Evolutionary conservation across 2,329 filamentous ascomycete species (phyloP).

Genomic region (Talaromyces rugulosus): DNA sequence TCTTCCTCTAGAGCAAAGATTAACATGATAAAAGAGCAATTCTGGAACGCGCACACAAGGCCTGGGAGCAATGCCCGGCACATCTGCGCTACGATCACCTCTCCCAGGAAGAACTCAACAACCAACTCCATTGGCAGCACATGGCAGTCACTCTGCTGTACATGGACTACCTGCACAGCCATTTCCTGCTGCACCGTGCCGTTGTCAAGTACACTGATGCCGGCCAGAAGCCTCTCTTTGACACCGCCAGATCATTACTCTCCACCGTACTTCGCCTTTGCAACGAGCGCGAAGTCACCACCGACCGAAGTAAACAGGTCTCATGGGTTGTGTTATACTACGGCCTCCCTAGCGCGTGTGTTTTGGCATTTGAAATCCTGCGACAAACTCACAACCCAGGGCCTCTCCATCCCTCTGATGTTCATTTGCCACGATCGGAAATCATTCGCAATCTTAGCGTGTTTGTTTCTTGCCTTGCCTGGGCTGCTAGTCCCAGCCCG

Average conservation of each 20-base stretch:
- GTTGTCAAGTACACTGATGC: slow-evolving; percentile 29
- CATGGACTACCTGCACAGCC: slow-evolving; percentile 32
- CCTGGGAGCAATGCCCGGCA: slow-evolving; percentile 16
- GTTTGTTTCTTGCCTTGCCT: slow-evolving; percentile 22
- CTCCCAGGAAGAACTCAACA: slow-evolving; percentile 13
- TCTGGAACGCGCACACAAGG: slow-evolving; percentile 15
- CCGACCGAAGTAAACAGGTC: slow-evolving; percentile 30
- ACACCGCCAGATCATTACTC: slow-evolving; percentile 28
- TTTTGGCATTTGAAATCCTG: slow-evolving; percentile 26
- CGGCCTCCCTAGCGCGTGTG: slow-evolving; percentile 25
- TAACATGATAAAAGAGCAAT: slow-evolving; percentile 10
- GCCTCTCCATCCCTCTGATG: slow-evolving; percentile 9
- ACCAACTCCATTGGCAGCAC: slow-evolving; percentile 11
- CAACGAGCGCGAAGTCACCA: slow-evolving; percentile 21
- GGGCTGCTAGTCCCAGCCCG: slow-evolving; percentile 29
- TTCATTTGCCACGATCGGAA: slow-evolving; percentile 17
- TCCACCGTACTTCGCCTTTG: slow-evolving; percentile 27
- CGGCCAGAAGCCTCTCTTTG: slow-evolving; percentile 28
- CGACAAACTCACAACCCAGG: slow-evolving; percentile 26
- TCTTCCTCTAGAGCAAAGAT: background rate
- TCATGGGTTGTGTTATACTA: slow-evolving; percentile 30
- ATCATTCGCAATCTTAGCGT: slow-evolving; percentile 21
- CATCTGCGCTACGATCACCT: slow-evolving; percentile 17
- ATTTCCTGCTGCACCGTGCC: slow-evolving; percentile 31
- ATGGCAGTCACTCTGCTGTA: slow-evolving; percentile 22